A percentile compares a stretch with the other conserved stretches of the same genome.
These are phyloP conservation scores for Mychonastes homosphaera DNA, from an alignment of 139 green algal genomes.

Conservation along the genomic window DNA sequence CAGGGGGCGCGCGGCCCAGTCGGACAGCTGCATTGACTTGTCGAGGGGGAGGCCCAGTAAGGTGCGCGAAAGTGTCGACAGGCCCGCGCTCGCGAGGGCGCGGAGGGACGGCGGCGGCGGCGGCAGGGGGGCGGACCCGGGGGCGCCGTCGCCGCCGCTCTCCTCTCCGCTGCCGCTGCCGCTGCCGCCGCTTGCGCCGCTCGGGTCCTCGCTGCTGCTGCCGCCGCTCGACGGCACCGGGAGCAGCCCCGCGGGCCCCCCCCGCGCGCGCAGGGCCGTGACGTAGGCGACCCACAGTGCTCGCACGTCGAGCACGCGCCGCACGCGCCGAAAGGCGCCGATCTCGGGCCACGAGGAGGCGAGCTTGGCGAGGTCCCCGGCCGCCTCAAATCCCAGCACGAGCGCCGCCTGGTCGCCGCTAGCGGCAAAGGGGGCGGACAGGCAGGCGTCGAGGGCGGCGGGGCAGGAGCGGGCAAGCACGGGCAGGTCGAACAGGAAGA, in stretches of 20 bases:
- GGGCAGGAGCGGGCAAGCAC: conserved; percentile 16
- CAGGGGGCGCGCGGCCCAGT: conserved; percentile 53
- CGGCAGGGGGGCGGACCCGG: background rate
- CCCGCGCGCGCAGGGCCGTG: conserved; percentile 7
- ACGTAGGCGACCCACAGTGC: conserved; percentile 23
- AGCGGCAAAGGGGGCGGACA: conserved; percentile 16
- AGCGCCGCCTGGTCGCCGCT: background rate
- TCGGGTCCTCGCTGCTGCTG: too few species aligned
- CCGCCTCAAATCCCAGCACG: conserved; percentile 35
- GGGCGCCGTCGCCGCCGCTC: background rate
- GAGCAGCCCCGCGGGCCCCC: background rate
- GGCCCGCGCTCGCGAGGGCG: conserved; percentile 2
- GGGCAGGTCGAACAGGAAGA: conserved; percentile 51
- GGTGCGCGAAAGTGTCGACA: conserved; percentile 26
- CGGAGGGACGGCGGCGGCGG: background rate
- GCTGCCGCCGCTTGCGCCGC: background rate
- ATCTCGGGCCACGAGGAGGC: conserved; percentile 32
- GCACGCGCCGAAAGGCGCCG: conserved; percentile 21
- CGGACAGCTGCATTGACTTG: conserved; percentile 48
- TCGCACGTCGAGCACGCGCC: conserved; percentile 33
- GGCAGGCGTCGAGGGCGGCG: conserved; percentile 15
- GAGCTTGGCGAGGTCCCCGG: conserved; percentile 43
- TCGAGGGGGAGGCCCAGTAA: conserved; percentile 42
- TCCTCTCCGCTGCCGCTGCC: background rate
- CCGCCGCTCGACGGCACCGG: background rate